Percentiles rank a stretch among this genome's conserved stretches.
phyloP scores from a whole-genome alignment of 2,329 filamentous ascomycete species.

The Alternaria sp. region DNA sequence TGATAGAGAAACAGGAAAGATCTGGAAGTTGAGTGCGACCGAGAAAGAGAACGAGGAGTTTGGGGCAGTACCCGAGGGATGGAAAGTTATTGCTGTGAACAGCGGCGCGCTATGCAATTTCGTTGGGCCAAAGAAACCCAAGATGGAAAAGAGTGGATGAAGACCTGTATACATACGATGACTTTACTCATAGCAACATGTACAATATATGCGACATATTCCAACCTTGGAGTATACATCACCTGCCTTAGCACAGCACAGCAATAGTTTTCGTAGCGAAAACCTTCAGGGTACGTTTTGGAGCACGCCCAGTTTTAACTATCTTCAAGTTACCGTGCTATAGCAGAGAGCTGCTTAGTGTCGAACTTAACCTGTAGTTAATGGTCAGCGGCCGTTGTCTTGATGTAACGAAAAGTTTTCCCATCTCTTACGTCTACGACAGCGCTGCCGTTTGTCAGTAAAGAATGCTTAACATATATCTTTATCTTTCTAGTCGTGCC shows the following conservation, averaged over 20 bases:
- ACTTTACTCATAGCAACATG: not conserved
- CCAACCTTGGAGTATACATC: not conserved
- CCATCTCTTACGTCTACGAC: no score
- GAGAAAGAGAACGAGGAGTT: constrained; percentile 13
- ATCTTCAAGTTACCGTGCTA: no score
- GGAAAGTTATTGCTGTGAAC: constrained; percentile 70
- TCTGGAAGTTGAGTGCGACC: constrained; percentile 43
- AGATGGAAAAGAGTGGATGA: not conserved
- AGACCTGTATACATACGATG: not conserved
- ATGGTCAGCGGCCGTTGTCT: no score
- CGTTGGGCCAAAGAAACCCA: constrained; percentile 54
- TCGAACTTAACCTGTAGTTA: no score
- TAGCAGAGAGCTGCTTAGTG: no score
- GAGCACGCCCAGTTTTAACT: no score
- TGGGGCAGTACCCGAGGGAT: constrained; percentile 28
- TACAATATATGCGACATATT: not conserved
- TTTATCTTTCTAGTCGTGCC: no score
- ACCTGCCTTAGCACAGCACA: not conserved
- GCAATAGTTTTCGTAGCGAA: not conserved
- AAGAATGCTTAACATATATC: no score
- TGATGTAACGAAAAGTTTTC: no score
- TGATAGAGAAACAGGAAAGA: constrained; percentile 43
- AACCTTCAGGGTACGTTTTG: not conserved
- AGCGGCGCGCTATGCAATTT: constrained; percentile 78
- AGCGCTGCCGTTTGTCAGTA: no score